These are phyloP conservation scores for Fusarium chaquense DNA, from an alignment of 2,329 filamentous ascomycete species.

Conservation along the genomic window DNA sequence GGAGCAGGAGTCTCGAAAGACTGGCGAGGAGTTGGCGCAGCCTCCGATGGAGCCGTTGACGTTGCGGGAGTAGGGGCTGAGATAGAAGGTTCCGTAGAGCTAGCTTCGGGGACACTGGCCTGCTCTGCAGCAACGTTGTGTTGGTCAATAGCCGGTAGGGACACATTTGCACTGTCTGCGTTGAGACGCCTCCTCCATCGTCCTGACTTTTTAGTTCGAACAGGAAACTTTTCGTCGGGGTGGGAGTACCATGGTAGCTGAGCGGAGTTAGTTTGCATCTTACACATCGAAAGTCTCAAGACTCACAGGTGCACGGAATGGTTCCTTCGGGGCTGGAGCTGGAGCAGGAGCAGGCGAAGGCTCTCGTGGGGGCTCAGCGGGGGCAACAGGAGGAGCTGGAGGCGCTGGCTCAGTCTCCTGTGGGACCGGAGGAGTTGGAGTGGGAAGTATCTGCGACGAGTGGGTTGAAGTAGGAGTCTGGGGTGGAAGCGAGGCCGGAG, in stretches of 20 bases:
- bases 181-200: slow-evolving; percentile 58
- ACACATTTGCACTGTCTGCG: slow-evolving; percentile 55
- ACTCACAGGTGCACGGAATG: slow-evolving; percentile 65
- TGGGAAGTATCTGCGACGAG: slow-evolving; percentile 57
- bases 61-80: slow-evolving; percentile 32
- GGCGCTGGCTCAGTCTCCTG: slow-evolving; percentile 52
- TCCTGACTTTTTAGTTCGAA: slow-evolving; percentile 52
- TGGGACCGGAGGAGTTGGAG: slow-evolving; percentile 62
- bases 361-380: slow-evolving; percentile 41
- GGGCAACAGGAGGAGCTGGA: slow-evolving; percentile 40
- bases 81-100: slow-evolving; percentile 30
- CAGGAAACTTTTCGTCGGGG: slow-evolving; percentile 65
- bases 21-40: slow-evolving; percentile 39
- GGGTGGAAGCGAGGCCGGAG: slow-evolving; percentile 57
- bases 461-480: slow-evolving; percentile 67
- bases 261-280: slow-evolving; percentile 7
- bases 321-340: slow-evolving; percentile 42
- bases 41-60: slow-evolving; percentile 34
- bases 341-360: slow-evolving; percentile 44
- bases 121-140: slow-evolving; percentile 51
- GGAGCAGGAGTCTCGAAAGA: slow-evolving; percentile 53
- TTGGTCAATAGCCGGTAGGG: slow-evolving; percentile 56
- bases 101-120: slow-evolving; percentile 34
- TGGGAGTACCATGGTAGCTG: slow-evolving; percentile 70
- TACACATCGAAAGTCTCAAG: not conserved